A percentile compares a stretch with the other conserved stretches of the same genome.
Evolutionary conservation across 2,329 filamentous ascomycete species (phyloP).

Genomic region (Triangularia verruculosa): DNA sequence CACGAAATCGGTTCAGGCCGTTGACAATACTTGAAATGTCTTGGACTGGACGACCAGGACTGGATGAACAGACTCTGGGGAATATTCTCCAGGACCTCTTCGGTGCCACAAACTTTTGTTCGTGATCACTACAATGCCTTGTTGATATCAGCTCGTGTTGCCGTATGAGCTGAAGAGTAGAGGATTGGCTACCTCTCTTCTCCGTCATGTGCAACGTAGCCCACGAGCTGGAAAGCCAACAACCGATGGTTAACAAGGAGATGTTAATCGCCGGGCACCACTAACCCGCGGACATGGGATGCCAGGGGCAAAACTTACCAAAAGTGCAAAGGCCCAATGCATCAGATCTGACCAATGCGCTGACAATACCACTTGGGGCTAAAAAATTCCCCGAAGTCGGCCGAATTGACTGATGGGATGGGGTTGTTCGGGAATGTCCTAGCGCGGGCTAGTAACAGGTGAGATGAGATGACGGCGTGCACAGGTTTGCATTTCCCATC

Average conservation of each 20-base stretch:
- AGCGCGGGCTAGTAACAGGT: not conserved
- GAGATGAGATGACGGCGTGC: not conserved
- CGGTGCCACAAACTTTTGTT: not conserved
- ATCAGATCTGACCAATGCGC: not conserved
- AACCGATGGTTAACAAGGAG: not conserved
- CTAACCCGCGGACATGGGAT: not conserved
- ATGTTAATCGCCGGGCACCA: not conserved
- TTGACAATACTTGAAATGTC: not conserved
- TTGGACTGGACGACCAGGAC: not conserved
- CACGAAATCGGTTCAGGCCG: not conserved
- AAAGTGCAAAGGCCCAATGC: not conserved
- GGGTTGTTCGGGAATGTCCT: too few relatives aligned
- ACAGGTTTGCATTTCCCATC: not conserved
- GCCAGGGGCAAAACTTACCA: not conserved
- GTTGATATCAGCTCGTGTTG: not conserved
- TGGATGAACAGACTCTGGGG: not conserved
- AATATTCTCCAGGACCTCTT: not conserved
- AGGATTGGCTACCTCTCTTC: not conserved
- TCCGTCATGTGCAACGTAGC: not conserved
- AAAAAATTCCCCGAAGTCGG: not conserved
- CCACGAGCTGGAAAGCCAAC: not conserved
- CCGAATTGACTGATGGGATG: not conserved
- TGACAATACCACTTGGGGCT: not conserved
- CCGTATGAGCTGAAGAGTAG: not conserved
- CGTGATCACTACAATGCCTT: not conserved